Evolutionary conservation across 169 alveolate genomes (phyloP), one percentile per base, ranked within the genome.

Genomic region (Fabrea salina): DNA sequence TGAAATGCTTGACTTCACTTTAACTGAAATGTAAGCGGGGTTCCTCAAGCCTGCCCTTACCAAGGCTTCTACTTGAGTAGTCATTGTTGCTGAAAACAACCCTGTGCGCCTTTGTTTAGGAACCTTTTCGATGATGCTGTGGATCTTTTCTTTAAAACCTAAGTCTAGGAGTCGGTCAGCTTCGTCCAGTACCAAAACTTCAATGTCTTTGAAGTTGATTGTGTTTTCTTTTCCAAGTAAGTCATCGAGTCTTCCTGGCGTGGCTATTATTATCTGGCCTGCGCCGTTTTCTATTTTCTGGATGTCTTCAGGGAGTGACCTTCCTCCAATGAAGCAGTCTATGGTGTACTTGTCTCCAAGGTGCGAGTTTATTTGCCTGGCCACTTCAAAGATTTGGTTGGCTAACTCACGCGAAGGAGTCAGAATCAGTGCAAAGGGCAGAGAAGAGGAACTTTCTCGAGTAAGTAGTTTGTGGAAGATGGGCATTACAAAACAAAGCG

Each of bases 71-170:
- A 96, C 92, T 49, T 83, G 89, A 72, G 93, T 85, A 33, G 94
- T 93, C 84, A 96, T 89, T 0, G 99, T 97, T 5, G 99, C 99
- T 0, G 99, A 96, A 86, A 95, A 97, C 51, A 97, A 75, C 0
- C 98, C 98, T 6, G 98, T 96, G 77, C 98, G 91, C 84, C 99
- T 93, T 72, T 96, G 95, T 77, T 94, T 97, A 16, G 99, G 99
- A 39, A 97, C 57, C 32, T 80, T 85, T 13, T 87, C 86, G 32
- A 97, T 64, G 25, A 96, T 94, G 59, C 76, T 67, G 7, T 85
- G 78, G 57, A 97, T 82, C 61, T 95, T 92, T 47, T 83, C 93
- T 78, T 95, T 95, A 90, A 90, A 91, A 5, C 98, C 98, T 92
- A 89, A 83, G 78, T 95, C 97, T 71, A 97, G 74, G 68, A 97